Conservation (phyloP, 148 eudicot species). For the Cornus florida region DNA sequence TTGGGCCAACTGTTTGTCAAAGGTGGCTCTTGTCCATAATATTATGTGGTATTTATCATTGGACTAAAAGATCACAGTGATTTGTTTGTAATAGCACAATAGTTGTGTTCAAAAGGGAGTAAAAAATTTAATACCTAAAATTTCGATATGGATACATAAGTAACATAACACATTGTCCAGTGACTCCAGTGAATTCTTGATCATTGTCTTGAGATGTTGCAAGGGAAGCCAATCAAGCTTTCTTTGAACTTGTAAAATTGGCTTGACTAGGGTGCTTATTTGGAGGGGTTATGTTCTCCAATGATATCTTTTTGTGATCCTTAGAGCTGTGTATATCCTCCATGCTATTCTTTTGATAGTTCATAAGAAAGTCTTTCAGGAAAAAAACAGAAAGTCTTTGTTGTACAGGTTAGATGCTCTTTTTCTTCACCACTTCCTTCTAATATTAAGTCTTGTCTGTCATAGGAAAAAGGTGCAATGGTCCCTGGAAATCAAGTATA, state of each 20-base stretch:
- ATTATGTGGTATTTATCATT: too few relatives aligned
- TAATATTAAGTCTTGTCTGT: too few relatives aligned
- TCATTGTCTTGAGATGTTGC: neutral
- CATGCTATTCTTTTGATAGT: neutral
- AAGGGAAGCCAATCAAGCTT: slow-evolving; percentile 1
- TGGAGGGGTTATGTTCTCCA: too few relatives aligned
- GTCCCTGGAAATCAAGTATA: neutral
- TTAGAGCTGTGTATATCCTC: neutral
- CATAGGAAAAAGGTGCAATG: too few relatives aligned
- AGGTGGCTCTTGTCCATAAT: neutral
- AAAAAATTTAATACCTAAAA: too few relatives aligned
- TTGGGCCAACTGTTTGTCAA: neutral
- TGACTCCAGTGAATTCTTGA: neutral
- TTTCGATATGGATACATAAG: too few relatives aligned
- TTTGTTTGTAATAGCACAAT: too few relatives aligned
- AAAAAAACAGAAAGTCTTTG: neutral
- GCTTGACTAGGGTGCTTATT: too few relatives aligned
- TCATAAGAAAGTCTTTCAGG: neutral
- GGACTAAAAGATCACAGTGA: too few relatives aligned
- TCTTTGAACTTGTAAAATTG: neutral
- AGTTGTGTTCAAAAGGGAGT: too few relatives aligned
- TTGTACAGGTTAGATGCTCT: neutral
- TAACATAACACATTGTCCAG: too few relatives aligned
- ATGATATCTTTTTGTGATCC: too few relatives aligned
- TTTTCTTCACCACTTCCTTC: neutral